Evolutionary conservation across 2,329 filamentous ascomycete species (phyloP), one percentile per base, ranked within the genome.

Genomic region (Drechslera avenae): DNA sequence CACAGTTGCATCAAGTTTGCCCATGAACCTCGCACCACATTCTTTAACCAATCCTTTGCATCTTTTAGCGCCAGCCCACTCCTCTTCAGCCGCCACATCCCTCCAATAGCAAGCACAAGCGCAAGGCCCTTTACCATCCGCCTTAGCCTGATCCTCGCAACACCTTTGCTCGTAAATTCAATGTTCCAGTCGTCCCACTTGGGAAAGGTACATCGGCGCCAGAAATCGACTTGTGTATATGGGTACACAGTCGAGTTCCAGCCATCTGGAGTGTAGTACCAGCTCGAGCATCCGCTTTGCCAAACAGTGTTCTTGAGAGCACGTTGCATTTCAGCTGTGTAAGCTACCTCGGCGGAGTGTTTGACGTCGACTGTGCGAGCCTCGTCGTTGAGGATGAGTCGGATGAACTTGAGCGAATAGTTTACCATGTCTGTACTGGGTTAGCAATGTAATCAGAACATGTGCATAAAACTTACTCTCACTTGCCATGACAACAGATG

Each of bases 321-420:
- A 54, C 64, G 54, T 21, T 76, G 71, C 4, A 83, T 70, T 41
- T 80, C 76, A 3, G 61, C 56, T 5, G 65, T 79, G 68, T 56
- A 74, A 52, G 77, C 94, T 93, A 57, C 86, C 83, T 63, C 81
- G 77, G 50, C 96, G 80, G 73, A 97, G 96, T 73, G 91, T 86
- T 63, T 83, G 78, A 64, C 90, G 89, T 76, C 97, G 88, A 80
- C 92, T 94, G 69, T 94, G 87, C 69, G 94, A 92, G 52, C 94
- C 90, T 62, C 88, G 88, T 93, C 92, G 95, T 78, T 97, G 90
- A 54, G 92, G 14, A 86, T 74, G 2, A 81, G 79, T 59, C 78
- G 78, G 57, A 87, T 80, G 56, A 87, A 78, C 0, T 82, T 82
- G 8, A 88, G 64, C 0, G 80, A 78, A 64, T 82, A 86, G 52